Conservation (phyloP, 257 asterid species). For the Solanum sejunctum region DNA sequence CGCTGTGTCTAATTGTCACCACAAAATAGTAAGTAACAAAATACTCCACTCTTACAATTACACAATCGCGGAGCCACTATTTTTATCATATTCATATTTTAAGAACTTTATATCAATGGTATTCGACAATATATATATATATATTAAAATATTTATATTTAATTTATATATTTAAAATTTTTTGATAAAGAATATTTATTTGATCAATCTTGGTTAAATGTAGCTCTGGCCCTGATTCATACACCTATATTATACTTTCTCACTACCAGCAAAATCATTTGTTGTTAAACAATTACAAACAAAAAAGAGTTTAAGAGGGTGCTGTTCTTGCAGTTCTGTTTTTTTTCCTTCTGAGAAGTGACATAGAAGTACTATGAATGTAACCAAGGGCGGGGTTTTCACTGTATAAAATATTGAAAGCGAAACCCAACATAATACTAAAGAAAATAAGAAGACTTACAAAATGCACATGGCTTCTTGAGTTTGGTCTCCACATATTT, state of each 20-base stretch:
- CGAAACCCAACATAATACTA: neutral
- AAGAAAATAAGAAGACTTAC: constrained; percentile 16
- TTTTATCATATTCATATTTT: too few species aligned
- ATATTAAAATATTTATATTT: too few species aligned
- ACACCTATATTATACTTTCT: neutral
- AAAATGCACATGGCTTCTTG: constrained; percentile 32
- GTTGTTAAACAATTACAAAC: neutral
- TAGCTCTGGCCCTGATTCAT: neutral
- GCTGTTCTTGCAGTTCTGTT: neutral
- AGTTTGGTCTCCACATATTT: constrained; percentile 1
- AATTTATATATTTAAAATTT: too few species aligned
- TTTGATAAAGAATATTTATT: too few species aligned
- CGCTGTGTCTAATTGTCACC: constrained; percentile 1
- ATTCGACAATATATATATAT: too few species aligned
- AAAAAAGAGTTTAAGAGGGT: neutral
- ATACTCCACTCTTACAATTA: neutral
- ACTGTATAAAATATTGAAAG: neutral
- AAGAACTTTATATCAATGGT: too few species aligned
- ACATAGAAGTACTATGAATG: constrained; percentile 3
- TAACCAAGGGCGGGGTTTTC: neutral
- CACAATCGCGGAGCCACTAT: too few species aligned
- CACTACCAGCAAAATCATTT: neutral
- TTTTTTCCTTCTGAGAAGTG: neutral
- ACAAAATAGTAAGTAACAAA: neutral
- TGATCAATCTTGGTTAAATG: too few species aligned